Evolutionary conservation across 2,329 filamentous ascomycete genomes (phyloP), one percentile per base, ranked within the genome.

Genomic region (Diaporthe batatas): DNA sequence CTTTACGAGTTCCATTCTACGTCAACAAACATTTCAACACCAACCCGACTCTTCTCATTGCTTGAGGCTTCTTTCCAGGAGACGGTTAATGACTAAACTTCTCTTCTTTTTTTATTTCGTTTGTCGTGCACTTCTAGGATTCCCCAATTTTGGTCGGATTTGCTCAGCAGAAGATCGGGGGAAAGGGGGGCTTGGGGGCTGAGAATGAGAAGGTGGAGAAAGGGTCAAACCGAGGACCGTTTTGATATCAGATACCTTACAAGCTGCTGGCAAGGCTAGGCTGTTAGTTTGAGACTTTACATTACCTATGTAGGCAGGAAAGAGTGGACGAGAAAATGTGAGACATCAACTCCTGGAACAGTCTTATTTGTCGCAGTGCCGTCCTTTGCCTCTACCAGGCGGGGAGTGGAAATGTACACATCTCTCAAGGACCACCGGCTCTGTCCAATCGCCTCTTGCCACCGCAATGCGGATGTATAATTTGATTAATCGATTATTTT

Each of bases 121-220:
- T 67, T 72, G 54, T 72, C 53, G 44, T 34, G 58, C 44, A 70
- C n/a, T 73, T 73, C 68, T 72, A 74, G 72, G 70, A 74, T 74
- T 74, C 73, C 73, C 73, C 73, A 64, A 51, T 39, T 71, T 62
- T 68, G 54, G 36, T 70, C 53, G 54, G 10, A 36, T 47, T 36
- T 51, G 42, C 44, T 39, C 32, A 51, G 49, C 49, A 53, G 70
- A 57, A 68, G 29, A 57, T 73, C 29, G 29, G 18, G 34, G 68
- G 39, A 39, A 55, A 6, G 36, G 53, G 57, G 29, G 36, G 23
- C 12, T 54, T 21, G 18, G 49, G 39, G 34, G 32, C 53, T 54
- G 55, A 54, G 47, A 16, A 29, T 16, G 53, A 32, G 4, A 14
- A 34, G 39, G 23, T 36, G 51, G 53, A 57, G 14, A 39, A 34